Percentiles rank a stretch among this genome's conserved stretches.
phyloP scores from a whole-genome alignment of 768 basidiomycete genomes.

The Saitozyma podzolica region DNA sequence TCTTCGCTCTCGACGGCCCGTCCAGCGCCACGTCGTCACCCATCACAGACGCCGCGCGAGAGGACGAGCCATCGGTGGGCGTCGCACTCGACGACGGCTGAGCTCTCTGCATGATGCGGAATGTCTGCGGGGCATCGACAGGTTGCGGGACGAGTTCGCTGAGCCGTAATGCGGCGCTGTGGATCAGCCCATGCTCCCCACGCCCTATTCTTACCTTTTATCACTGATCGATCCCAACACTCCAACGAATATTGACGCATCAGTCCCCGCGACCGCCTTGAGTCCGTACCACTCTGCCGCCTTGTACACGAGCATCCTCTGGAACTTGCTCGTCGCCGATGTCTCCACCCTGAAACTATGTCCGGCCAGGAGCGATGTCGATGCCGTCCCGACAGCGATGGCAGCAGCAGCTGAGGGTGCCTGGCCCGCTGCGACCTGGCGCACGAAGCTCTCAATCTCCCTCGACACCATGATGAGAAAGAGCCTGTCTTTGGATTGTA shows the following conservation, averaged over 20 bases:
- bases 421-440: conserved; percentile 3
- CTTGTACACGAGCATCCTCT: conserved; percentile 47
- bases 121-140: conserved; percentile 23
- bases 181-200: not conserved
- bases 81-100: conserved; percentile 1
- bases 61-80: not conserved
- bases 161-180: conserved; percentile 15
- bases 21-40: conserved; percentile 19
- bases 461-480: conserved; percentile 38
- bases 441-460: conserved; percentile 40
- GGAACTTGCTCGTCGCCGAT: conserved; percentile 35
- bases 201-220: conserved; percentile 24
- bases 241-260: conserved; percentile 32
- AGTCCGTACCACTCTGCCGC: conserved; percentile 48
- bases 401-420: not conserved
- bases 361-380: conserved; percentile 13
- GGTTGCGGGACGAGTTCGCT: conserved; percentile 28
- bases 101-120: conserved; percentile 40
- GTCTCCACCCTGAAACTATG: conserved; percentile 10
- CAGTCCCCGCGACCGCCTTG: conserved; percentile 34
- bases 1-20: conserved; percentile 24
- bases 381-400: conserved; percentile 8
- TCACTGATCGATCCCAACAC: conserved; percentile 24
- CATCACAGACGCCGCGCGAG: conserved; percentile 11
- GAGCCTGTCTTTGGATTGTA: conserved; percentile 38